Conservation (phyloP, 2,329 filamentous ascomycete genomes). For the Canariomyces notabilis region DNA sequence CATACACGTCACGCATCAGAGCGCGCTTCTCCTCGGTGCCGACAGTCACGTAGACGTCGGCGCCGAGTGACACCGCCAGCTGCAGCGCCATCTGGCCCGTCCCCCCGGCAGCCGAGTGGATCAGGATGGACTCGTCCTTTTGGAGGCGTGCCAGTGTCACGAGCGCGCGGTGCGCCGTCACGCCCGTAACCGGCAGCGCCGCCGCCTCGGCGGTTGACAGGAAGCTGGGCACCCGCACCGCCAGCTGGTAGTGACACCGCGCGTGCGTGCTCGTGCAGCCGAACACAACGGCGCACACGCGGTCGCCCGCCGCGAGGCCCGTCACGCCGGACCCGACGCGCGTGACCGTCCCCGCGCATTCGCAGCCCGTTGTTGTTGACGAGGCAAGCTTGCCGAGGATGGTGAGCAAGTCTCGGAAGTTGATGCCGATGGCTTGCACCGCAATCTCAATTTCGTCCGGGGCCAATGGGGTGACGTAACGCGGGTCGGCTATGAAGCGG, state of each 20-base stretch:
- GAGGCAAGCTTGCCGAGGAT: constrained; percentile 30
- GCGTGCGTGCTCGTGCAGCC: constrained; percentile 25
- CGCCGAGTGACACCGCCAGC: constrained; percentile 17
- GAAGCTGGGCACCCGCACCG: constrained; percentile 1
- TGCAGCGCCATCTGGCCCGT: constrained; percentile 25
- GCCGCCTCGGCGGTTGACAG: constrained; percentile 15
- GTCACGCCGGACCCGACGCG: constrained; percentile 20
- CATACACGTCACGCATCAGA: constrained; percentile 30
- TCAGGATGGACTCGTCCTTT: constrained; percentile 19
- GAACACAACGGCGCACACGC: constrained; percentile 22
- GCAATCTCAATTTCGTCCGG: constrained; percentile 33
- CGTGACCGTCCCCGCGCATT: constrained; percentile 22
- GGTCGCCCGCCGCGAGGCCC: constrained; percentile 22
- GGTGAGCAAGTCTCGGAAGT: constrained; percentile 37
- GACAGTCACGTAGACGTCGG: constrained; percentile 25
- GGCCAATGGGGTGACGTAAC: constrained; percentile 6
- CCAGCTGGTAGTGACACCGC: constrained; percentile 1
- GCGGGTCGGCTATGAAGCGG: constrained; percentile 22
- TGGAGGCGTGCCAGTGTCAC: constrained; percentile 21
- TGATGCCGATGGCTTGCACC: constrained; percentile 32
- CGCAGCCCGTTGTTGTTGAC: constrained; percentile 16
- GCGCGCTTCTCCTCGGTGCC: constrained; percentile 33
- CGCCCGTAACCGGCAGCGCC: constrained; percentile 15
- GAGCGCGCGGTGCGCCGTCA: constrained; percentile 24
- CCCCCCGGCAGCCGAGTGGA: constrained; percentile 32